Conservation (phyloP, 2,329 filamentous ascomycete genomes). For the Neopestalotiopsis sp. region DNA sequence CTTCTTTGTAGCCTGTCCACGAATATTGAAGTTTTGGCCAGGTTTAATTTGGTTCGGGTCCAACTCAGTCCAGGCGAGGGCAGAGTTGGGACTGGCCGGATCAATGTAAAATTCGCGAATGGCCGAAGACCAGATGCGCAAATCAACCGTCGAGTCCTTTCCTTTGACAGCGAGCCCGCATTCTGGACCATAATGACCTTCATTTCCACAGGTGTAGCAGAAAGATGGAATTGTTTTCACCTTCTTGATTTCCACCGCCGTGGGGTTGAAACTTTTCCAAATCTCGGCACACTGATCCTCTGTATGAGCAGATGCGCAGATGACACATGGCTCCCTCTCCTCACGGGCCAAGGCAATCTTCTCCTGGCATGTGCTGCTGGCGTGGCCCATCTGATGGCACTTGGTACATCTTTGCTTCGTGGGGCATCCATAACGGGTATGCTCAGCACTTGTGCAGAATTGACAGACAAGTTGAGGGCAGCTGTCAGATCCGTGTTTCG, state of each 20-base stretch:
- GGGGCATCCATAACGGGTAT: slow-evolving; percentile 59
- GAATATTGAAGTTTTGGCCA: slow-evolving; percentile 31
- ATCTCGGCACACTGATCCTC: slow-evolving; percentile 65
- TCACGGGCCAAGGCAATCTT: slow-evolving; percentile 58
- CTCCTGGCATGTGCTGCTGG: slow-evolving; percentile 55
- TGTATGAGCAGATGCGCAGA: slow-evolving; percentile 64
- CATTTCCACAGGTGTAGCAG: slow-evolving; percentile 62
- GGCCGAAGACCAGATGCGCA: slow-evolving; percentile 57
- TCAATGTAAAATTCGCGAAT: slow-evolving; percentile 59
- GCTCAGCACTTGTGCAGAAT: slow-evolving; percentile 51
- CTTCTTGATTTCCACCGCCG: slow-evolving; percentile 46
- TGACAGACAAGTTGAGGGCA: slow-evolving; percentile 56
- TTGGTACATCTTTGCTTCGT: slow-evolving; percentile 57
- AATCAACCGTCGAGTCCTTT: slow-evolving; percentile 30
- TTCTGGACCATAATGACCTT: slow-evolving; percentile 62
- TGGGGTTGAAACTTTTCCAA: slow-evolving; percentile 62
- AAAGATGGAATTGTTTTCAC: slow-evolving; percentile 56
- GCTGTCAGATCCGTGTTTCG: slow-evolving; percentile 48
- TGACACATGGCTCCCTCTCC: slow-evolving; percentile 63
- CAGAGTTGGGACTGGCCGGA: slow-evolving; percentile 42
- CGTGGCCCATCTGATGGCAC: slow-evolving; percentile 69
- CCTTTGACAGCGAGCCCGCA: slow-evolving; percentile 45
- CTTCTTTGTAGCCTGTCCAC: slow-evolving; percentile 31
- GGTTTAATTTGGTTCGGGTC: slow-evolving; percentile 10
- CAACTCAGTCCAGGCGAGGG: slow-evolving; percentile 40